These are phyloP conservation scores for Scheffersomyces titani DNA, from an alignment of 1,139 yeast species.

Conservation along the genomic window DNA sequence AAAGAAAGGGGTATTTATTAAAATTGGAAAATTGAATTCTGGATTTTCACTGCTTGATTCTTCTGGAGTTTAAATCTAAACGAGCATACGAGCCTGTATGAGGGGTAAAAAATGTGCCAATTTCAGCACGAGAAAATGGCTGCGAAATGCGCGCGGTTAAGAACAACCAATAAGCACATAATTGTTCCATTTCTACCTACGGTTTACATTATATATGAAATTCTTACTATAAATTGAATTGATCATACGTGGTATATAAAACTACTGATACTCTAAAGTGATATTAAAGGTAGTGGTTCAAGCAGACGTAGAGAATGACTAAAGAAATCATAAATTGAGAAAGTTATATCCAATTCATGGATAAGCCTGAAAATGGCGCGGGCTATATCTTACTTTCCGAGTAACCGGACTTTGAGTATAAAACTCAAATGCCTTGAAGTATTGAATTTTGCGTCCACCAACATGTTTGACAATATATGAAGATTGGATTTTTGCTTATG, in stretches of 20 bases:
- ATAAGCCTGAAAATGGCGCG: background rate
- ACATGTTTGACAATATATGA: background rate
- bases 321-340: no score
- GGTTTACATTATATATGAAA: no score
- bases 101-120: background rate
- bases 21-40: background rate
- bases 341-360: no score
- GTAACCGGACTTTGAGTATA: background rate
- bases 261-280: no score
- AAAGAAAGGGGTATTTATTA: background rate
- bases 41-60: background rate
- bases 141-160: background rate
- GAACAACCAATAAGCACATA: background rate
- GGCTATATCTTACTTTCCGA: background rate
- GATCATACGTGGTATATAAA: no score
- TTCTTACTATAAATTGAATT: background rate
- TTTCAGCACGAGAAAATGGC: background rate
- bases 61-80: background rate
- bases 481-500: no score
- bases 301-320: no score
- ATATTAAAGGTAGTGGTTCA: no score
- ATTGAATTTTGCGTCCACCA: background rate
- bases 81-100: background rate
- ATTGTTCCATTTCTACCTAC: background rate
- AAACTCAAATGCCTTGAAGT: background rate